These are phyloP conservation scores for Polyplosphaeria fusca DNA, from an alignment of 495 filamentous ascomycete species.

Conservation along the genomic window DNA sequence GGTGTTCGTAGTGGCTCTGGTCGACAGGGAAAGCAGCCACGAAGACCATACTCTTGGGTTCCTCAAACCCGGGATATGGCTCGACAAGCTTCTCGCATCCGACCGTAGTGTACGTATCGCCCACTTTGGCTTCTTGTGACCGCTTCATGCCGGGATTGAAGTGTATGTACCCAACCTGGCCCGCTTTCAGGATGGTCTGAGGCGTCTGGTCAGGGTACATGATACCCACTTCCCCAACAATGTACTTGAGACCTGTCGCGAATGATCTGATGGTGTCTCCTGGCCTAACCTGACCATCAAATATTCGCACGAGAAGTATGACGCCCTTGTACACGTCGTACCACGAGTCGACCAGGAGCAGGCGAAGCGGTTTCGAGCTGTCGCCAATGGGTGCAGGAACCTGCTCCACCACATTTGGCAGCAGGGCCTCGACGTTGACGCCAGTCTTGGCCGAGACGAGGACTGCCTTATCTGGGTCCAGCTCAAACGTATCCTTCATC, in stretches of 20 bases:
- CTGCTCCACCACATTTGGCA: conserved; percentile 80
- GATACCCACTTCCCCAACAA: conserved; percentile 93
- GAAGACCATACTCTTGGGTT: conserved; percentile 98
- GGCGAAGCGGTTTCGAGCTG: conserved; percentile 63
- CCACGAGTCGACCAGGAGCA: conserved; percentile 95
- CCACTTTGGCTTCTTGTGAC: conserved; percentile 90
- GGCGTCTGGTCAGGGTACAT: conserved; percentile 89
- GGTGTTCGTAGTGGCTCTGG: conserved; percentile 76
- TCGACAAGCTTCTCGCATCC: conserved; percentile 74
- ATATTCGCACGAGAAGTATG: conserved; percentile 84
- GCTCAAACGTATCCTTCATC: conserved; percentile 78
- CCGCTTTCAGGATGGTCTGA: conserved; percentile 74
- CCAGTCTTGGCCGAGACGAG: conserved; percentile 93
- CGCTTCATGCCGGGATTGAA: conserved; percentile 99
- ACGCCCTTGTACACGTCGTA: conserved; percentile 95
- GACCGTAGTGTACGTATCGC: conserved; percentile 88
- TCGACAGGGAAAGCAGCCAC: conserved; percentile 94
- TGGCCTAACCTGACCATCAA: conserved; percentile 78
- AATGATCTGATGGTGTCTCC: conserved; percentile 83
- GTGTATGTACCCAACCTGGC: conserved; percentile 91
- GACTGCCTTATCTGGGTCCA: conserved; percentile 77
- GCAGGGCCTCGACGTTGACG: conserved; percentile 70
- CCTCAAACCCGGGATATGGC: conserved; percentile 87
- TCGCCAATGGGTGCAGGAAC: conserved; percentile 81
- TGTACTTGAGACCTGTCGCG: conserved; percentile 81